Evolutionary conservation across 768 basidiomycete genomes (phyloP), one percentile per base, ranked within the genome.

Genomic region (Suillus variegatus): DNA sequence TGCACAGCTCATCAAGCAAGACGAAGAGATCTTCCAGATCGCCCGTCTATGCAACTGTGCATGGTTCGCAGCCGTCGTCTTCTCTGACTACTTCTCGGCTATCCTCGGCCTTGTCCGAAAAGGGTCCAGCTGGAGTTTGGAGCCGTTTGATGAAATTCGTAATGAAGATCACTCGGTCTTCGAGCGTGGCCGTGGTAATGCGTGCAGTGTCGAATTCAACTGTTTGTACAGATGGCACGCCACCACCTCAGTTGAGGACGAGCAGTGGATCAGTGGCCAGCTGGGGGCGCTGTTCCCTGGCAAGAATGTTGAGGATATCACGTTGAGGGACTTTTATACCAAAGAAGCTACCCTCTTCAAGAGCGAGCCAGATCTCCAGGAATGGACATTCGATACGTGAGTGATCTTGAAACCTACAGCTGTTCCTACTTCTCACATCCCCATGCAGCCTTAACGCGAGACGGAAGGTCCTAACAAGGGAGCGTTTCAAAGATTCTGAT

Each of bases 161-260:
- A 77, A 80, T 1, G 70, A 77, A 0, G 87, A 91, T 64, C 91
- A 90, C 70, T 76, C 85, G 6, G 71, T 89, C 12, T 91, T 93
- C 54, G 91, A 92, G 72, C 84, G 93, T 65, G 93, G 93, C 6
- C 86, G 86, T 58, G 93, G 93, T 3, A 94, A 95, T 72, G 85
- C 86, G 16, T 90, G 88, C 75, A 93, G 91, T 75, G 90, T 93
- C 38, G 93, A 95, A 89, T 94, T 94, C 80, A 94, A 94, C 70
- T 90, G 90, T 70, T 77, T 94, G 63, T 94, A 94, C 75, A 85
- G 91, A 22, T 86, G 93, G 93, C 93, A 95, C 55, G 89, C 93
- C 1, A 93, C 93, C 0, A 92, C 90, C 0, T 92, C 90, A 52
- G 69, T 72, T 18, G 82, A 84, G 62, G 93, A 94, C 62, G 93